These are phyloP conservation scores for Candida ovalis DNA, from an alignment of 805 yeast genomes.

Conservation along the genomic window DNA sequence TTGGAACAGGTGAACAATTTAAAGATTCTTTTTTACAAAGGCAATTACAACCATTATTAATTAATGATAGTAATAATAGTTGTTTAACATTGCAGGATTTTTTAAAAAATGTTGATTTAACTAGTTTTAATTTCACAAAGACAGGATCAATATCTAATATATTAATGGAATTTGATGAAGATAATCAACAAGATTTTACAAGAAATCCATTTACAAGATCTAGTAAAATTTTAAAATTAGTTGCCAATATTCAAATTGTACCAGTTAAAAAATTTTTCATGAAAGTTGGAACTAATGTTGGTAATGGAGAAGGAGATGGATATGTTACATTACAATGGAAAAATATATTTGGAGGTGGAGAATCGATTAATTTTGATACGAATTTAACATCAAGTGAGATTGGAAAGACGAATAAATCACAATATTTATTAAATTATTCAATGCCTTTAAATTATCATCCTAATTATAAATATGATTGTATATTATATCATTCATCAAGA, in stretches of 20 bases:
- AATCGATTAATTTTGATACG: conserved; percentile 44
- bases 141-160: conserved; percentile 42
- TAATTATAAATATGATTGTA: conserved; percentile 36
- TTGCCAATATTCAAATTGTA: conserved; percentile 28
- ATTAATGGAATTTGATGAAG: conserved; percentile 33
- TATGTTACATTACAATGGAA: conserved; percentile 69
- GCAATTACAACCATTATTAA: conserved; percentile 46
- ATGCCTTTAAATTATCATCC: conserved; percentile 44
- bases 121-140: conserved; percentile 40
- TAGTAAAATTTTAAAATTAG: conserved; percentile 23
- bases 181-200: no score
- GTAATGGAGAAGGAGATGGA: conserved; percentile 97
- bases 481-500: conserved; percentile 40
- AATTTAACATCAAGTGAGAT: conserved; percentile 36
- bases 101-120: conserved; percentile 38
- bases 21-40: conserved; percentile 41
- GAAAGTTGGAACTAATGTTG: conserved; percentile 92
- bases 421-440: conserved; percentile 44
- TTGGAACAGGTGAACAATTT: conserved; percentile 41
- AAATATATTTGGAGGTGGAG: conserved; percentile 58
- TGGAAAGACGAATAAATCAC: conserved; percentile 47
- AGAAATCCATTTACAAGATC: conserved; percentile 15
- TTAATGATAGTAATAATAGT: conserved; percentile 29
- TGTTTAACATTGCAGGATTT: conserved; percentile 37
- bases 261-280: conserved; percentile 74